Percentiles rank a stretch among this genome's conserved stretches.
Conservation (phyloP, 139 green algal species). For the Chlamydomonas eustigma region DNA sequence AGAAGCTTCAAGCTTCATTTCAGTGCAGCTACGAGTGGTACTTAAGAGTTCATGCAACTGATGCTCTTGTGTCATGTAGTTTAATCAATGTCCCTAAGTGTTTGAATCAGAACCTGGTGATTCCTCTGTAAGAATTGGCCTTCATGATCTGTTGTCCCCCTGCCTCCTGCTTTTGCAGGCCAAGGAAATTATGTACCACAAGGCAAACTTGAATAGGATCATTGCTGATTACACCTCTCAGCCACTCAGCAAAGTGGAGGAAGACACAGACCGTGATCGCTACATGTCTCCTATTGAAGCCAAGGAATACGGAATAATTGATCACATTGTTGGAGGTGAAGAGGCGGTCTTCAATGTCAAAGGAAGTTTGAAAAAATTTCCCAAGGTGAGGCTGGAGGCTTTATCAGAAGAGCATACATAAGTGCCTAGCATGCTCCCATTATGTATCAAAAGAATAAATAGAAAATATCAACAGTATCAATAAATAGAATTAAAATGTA, state of each 20-base stretch:
- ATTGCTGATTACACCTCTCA: conserved; percentile 88
- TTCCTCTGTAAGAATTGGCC: too few species aligned
- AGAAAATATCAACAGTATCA: too few species aligned
- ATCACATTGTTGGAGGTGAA: conserved; percentile 94
- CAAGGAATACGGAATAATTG: conserved; percentile 94
- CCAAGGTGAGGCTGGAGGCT: background rate
- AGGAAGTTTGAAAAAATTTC: background rate
- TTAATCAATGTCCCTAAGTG: too few species aligned
- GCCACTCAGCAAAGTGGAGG: conserved; percentile 81
- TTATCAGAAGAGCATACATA: too few species aligned
- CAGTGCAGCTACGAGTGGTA: too few species aligned
- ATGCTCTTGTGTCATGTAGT: too few species aligned
- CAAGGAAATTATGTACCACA: conserved; percentile 41
- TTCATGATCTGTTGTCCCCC: background rate
- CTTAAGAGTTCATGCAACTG: too few species aligned
- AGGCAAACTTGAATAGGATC: conserved; percentile 55
- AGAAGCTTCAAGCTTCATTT: background rate
- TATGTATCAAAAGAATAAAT: too few species aligned
- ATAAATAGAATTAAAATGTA: too few species aligned
- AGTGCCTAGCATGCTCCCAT: too few species aligned
- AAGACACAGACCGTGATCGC: conserved; percentile 94
- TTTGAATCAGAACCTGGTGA: too few species aligned
- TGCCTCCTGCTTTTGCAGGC: conserved; percentile 53
- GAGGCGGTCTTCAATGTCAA: conserved; percentile 58
- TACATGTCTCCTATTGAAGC: conserved; percentile 98